Base-by-base conservation (phyloP, 2,329 filamentous ascomycete genomes). In the Mycosphaerelloides madeirae region DNA sequence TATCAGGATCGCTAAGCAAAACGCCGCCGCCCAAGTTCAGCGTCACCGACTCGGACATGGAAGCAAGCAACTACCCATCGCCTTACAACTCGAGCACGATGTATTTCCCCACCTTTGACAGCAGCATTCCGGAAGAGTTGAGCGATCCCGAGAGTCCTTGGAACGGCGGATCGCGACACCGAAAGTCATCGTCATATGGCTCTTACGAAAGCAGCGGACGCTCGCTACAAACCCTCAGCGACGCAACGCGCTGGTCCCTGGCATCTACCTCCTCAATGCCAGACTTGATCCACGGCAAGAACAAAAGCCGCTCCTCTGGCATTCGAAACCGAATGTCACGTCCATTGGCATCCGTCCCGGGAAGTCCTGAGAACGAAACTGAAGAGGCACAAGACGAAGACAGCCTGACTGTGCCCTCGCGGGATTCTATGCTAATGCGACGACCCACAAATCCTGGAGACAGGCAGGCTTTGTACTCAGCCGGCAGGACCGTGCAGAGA, bases 221-320 rank as follows among this genome's bases (percentile, higher is more conserved):
- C 12, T 52, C 48, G 4, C 38, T 55, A 22, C 46, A 42, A 9
- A 48, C 34, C 4, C 40, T 33, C 32, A 50, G 46, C 14, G 55
- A 57, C 2, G 52, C 47, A 6, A 53, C 46, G 3, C 52, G 61
- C 6, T 62, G 58, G 55, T 62, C 60, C 2, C 47, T 56, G 3
- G 57, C 56, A 16, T 62, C 60, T 11, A 47, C 56, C 7, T 53
- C 33, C 29, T 58, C 56, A 25, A 45, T 59, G 16, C 59, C 61
- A 1, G 61, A 63, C 25, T 48, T 64, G 11, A 34, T 61, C 25
- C 59, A 58, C 46, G 56, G 54, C 40, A 54, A 54, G 38, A 48
- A 46, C 43, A 48, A 46, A 22, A 52, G 52, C 36, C 49, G 49
- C 15, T 41, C 42, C 41, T 50, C 43, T 29, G 37, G 43, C 16